Conservation (phyloP, 2,329 filamentous ascomycete genomes). For the Hansfordia pulvinata region DNA sequence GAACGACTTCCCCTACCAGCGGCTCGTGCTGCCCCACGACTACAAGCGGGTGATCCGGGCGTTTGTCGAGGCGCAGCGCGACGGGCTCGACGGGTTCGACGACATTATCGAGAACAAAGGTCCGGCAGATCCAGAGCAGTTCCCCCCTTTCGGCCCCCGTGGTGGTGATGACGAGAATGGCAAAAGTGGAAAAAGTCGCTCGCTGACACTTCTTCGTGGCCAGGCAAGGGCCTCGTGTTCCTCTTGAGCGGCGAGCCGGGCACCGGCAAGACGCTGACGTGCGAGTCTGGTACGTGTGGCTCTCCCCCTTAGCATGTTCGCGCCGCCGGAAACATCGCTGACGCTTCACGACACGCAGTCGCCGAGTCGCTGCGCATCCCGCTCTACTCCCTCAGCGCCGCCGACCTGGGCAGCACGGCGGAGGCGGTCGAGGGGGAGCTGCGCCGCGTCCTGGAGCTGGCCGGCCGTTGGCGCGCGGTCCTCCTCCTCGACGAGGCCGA, state of each 20-base stretch:
- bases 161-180: no score
- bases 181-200: no score
- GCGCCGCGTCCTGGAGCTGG: constrained; percentile 22
- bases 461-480: constrained; percentile 23
- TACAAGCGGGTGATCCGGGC: constrained; percentile 32
- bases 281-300: constrained; percentile 12
- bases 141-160: background rate
- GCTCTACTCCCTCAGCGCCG: constrained; percentile 18
- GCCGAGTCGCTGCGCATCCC: constrained; percentile 20
- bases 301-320: constrained; percentile 4
- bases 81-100: constrained; percentile 11
- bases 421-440: constrained; percentile 11
- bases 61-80: constrained; percentile 30
- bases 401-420: constrained; percentile 16
- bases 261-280: constrained; percentile 31
- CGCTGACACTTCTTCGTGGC: no score
- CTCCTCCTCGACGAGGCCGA: constrained; percentile 19
- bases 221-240: constrained; percentile 29
- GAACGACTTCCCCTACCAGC: constrained; percentile 30
- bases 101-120: constrained; percentile 29
- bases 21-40: constrained; percentile 31
- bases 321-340: background rate
- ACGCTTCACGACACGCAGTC: constrained; percentile 12
- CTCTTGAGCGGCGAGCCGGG: constrained; percentile 30
- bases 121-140: no score